Evolutionary conservation across 1,139 yeast genomes (phyloP), one percentile per base, ranked within the genome.

Genomic region (Candida tetrigidarum): DNA sequence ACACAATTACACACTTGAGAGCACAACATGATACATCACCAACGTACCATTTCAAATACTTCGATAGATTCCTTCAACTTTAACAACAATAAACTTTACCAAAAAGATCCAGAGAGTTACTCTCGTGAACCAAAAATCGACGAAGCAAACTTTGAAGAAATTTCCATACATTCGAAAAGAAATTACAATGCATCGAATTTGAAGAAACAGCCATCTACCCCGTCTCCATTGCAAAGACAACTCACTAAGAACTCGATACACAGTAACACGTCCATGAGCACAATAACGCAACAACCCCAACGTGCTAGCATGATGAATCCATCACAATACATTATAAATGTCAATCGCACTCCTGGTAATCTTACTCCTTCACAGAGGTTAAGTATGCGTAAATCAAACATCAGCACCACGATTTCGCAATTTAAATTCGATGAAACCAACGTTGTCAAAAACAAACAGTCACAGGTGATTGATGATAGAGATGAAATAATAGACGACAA

Each of bases 351-450:
- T 2, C 71, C 51, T 2, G 32, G 30, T 26, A 52, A 65, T 44
- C 49, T 72, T 36, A 70, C 77, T 0, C 74, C 78, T 0, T 70
- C 74, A 2, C 78, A 72, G 49, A 56, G 73, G 18, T 59, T 71
- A 39, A 63, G 65, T 47, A 46, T 69, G 38, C 60, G 72, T 34
- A 71, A 69, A 47, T 56, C 58, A 19, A 67, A 60, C 49, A 48
- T 64, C 29, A 63, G 50, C 44, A 52, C 53, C 36, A 55, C 61
- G 37, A 66, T 60, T 28, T 51, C 61, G 9, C 52, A 58, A 44
- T 56, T 58, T 43, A 60, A 56, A 45, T 51, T 44, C 4, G 52
- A 38, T 28, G 58, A 58, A 23, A 49, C 46, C 7, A 37, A 44
- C 18, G 41, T 41, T 23, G 25, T 22, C 10, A 40, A 44, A 33